These are phyloP conservation scores for Phoenix dactylifera DNA, from an alignment of 176 grass and related monocot genomes.

Conservation along the genomic window DNA sequence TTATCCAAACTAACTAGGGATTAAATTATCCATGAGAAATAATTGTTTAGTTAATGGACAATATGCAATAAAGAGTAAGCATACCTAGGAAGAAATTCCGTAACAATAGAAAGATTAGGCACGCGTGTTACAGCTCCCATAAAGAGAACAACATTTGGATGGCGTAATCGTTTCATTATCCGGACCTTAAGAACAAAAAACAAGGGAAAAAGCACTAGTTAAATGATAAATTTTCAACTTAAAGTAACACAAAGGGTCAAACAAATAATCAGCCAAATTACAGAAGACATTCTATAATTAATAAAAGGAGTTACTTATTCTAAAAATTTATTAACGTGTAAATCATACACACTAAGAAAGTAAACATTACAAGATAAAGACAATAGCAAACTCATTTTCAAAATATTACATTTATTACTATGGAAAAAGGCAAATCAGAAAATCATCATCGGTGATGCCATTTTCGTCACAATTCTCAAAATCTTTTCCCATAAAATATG, in stretches of 20 bases:
- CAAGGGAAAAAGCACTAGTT: constrained; percentile 7
- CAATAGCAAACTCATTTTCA: not conserved
- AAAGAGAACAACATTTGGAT: constrained; percentile 99
- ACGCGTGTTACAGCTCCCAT: constrained; percentile 95
- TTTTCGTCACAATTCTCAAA: no score
- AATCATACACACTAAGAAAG: no score
- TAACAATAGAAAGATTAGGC: constrained; percentile 94
- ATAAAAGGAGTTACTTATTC: no score
- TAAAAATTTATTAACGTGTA: no score
- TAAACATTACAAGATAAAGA: no score
- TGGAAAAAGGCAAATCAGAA: no score
- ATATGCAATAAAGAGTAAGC: constrained; percentile 13
- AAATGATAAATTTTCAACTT: not conserved
- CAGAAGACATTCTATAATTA: no score
- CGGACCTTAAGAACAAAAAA: constrained; percentile 59
- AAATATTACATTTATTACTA: not conserved
- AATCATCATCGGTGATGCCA: no score
- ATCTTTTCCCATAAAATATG: no score
- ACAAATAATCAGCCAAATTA: no score
- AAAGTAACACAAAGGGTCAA: constrained; percentile 2
- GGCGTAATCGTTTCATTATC: constrained; percentile 87
- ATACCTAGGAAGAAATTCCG: constrained; percentile 95
- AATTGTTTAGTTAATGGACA: not conserved
- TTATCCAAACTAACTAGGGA: no score
- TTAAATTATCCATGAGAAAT: no score